These are phyloP conservation scores for Elsinoe australis DNA, from an alignment of 2,329 filamentous ascomycete species.

Conservation along the genomic window DNA sequence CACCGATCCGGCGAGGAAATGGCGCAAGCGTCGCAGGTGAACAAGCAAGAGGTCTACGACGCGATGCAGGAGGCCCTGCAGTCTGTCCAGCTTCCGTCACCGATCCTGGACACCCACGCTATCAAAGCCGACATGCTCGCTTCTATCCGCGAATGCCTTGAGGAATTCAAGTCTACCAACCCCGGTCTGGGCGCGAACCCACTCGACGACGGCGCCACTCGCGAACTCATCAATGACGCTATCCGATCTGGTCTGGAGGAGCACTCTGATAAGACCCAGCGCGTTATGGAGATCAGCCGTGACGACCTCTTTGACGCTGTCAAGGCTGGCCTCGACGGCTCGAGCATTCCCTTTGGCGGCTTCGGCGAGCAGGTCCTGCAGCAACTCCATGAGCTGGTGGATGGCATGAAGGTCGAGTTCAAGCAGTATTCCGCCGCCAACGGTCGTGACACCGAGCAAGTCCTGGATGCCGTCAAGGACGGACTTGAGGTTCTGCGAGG, in stretches of 20 bases:
- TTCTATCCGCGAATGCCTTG: conserved; percentile 76
- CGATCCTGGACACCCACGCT: conserved; percentile 60
- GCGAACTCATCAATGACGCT: conserved; percentile 50
- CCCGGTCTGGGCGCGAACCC: conserved; percentile 15
- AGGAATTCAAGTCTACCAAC: conserved; percentile 61
- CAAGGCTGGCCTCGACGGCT: conserved; percentile 48
- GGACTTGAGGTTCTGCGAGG: conserved; percentile 71
- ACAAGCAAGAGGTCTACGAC: conserved; percentile 73
- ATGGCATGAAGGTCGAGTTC: conserved; percentile 56
- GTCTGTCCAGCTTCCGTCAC: conserved; percentile 65
- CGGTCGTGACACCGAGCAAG: conserved; percentile 76
- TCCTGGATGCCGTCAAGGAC: conserved; percentile 79
- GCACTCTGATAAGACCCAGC: conserved; percentile 33
- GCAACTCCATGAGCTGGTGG: conserved; percentile 51
- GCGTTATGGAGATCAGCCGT: conserved; percentile 41
- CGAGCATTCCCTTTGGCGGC: conserved; percentile 44
- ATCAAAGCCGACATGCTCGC: conserved; percentile 77
- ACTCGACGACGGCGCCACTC: conserved; percentile 41
- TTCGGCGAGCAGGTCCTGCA: conserved; percentile 54
- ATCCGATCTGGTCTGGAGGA: conserved; percentile 52
- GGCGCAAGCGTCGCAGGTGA: conserved; percentile 36
- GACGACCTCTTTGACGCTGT: conserved; percentile 54
- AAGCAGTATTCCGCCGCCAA: conserved; percentile 74
- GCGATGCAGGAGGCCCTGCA: conserved; percentile 81
- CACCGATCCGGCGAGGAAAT: conserved; percentile 53